Percentiles rank a stretch among this genome's conserved stretches.
Evolutionary conservation across 441 rosid species (phyloP).

Genomic region (Dalechampia spathulata): DNA sequence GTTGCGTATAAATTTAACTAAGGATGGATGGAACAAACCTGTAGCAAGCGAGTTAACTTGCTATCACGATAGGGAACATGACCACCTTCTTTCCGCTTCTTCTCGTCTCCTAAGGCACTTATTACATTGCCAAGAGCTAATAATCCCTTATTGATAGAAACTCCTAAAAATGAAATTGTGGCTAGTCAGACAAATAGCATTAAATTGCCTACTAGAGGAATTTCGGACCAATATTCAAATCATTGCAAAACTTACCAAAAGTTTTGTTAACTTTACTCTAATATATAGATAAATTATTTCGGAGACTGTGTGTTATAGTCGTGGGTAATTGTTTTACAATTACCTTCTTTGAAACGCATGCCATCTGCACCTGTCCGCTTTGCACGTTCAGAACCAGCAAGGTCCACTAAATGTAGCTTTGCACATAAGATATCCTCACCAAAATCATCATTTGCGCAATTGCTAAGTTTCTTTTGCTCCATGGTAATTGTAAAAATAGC

Average conservation of each 20-base stretch:
- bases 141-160: conserved; percentile 91
- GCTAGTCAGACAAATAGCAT: not conserved
- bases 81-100: conserved; percentile 92
- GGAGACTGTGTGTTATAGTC: too few species aligned
- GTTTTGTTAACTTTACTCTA: too few species aligned
- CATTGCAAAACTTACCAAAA: too few species aligned
- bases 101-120: conserved; percentile 95
- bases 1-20: not conserved
- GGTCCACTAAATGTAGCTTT: conserved; percentile 91
- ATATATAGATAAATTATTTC: too few species aligned
- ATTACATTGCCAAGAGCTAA: conserved; percentile 94
- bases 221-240: not conserved
- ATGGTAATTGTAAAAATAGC: conserved; percentile 89
- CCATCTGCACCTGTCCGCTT: conserved; percentile 96
- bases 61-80: conserved; percentile 97
- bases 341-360: conserved; percentile 97
- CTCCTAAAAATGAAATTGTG: conserved; percentile 39
- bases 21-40: conserved; percentile 50
- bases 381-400: conserved; percentile 97
- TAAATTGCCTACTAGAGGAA: not conserved
- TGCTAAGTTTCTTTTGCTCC: conserved; percentile 77
- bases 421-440: conserved; percentile 82
- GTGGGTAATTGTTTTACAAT: too few species aligned
- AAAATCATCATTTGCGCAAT: conserved; percentile 35
- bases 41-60: conserved; percentile 95